These are phyloP conservation scores for Solanum hybrid DNA, from an alignment of 305 asterid genomes.

Conservation along the genomic window DNA sequence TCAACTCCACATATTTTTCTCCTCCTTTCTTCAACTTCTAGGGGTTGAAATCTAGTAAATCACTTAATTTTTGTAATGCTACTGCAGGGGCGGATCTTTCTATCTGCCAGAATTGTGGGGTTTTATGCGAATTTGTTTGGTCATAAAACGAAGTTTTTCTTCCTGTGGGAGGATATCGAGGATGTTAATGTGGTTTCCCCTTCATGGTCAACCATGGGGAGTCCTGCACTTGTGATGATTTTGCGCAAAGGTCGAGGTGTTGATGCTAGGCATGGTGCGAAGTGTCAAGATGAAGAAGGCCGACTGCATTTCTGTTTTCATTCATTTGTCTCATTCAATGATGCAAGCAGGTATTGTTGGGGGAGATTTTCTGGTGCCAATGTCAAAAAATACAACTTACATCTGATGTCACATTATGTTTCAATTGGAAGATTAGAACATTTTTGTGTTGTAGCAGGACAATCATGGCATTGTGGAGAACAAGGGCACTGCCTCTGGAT, in stretches of 20 bases:
- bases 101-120: constrained; percentile 85
- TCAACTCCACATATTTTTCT: neutral
- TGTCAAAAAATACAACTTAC: neutral
- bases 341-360: constrained; percentile 57
- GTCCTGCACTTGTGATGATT: constrained; percentile 64
- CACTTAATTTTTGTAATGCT: constrained; percentile 7
- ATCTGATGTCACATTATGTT: neutral
- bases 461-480: constrained; percentile 76
- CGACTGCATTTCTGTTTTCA: constrained; percentile 78
- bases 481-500: constrained; percentile 48
- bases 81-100: constrained; percentile 75
- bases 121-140: constrained; percentile 78
- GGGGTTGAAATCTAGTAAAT: neutral
- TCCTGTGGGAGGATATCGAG: constrained; percentile 92
- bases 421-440: neutral
- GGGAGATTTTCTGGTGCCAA: neutral
- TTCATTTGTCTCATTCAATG: constrained; percentile 64
- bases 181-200: constrained; percentile 73
- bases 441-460: constrained; percentile 40
- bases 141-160: constrained; percentile 69
- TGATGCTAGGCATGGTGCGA: constrained; percentile 80
- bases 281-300: constrained; percentile 60
- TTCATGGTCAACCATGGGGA: constrained; percentile 67
- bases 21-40: neutral
- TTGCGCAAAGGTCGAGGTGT: constrained; percentile 63